These are phyloP conservation scores for Apium graveolens DNA, from an alignment of 129 eudicot species.

Conservation along the genomic window DNA sequence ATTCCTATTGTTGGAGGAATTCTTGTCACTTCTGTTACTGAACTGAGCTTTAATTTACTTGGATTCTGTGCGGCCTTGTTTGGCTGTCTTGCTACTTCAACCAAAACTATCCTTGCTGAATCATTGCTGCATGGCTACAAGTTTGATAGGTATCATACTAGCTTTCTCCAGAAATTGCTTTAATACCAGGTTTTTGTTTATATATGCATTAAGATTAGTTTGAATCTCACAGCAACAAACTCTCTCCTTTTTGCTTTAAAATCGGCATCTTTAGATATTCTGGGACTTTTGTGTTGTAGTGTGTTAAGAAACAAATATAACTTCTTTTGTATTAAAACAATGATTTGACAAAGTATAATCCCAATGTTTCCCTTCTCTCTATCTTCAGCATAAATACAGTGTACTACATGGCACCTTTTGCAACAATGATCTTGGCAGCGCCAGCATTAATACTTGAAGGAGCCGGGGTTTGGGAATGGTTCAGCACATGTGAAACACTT, in stretches of 20 bases:
- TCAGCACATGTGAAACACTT: conserved; percentile 37
- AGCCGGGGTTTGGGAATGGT: conserved; percentile 67
- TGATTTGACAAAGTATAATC: neutral
- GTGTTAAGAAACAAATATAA: neutral
- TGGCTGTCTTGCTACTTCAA: conserved; percentile 93
- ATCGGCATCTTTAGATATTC: neutral
- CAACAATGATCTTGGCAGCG: conserved; percentile 75
- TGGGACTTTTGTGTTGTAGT: neutral
- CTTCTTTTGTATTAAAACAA: neutral
- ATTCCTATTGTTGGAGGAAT: conserved; percentile 96
- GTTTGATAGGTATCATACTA: conserved; percentile 62
- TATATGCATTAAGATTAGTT: neutral
- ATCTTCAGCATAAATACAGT: conserved; percentile 86
- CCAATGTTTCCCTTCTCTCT: neutral
- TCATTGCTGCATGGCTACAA: conserved; percentile 89
- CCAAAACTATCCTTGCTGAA: conserved; percentile 91
- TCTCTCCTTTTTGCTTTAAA: neutral
- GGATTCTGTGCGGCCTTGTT: conserved; percentile 94
- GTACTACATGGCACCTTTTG: conserved; percentile 96
- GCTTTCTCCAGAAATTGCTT: neutral
- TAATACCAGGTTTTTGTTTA: neutral
- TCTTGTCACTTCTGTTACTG: conserved; percentile 82
- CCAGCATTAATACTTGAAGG: conserved; percentile 89
- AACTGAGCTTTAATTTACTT: conserved; percentile 70
- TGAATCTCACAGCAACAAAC: neutral